Base-by-base conservation (phyloP, 805 yeast species). In the Saccharomycopsis babjevae region DNA sequence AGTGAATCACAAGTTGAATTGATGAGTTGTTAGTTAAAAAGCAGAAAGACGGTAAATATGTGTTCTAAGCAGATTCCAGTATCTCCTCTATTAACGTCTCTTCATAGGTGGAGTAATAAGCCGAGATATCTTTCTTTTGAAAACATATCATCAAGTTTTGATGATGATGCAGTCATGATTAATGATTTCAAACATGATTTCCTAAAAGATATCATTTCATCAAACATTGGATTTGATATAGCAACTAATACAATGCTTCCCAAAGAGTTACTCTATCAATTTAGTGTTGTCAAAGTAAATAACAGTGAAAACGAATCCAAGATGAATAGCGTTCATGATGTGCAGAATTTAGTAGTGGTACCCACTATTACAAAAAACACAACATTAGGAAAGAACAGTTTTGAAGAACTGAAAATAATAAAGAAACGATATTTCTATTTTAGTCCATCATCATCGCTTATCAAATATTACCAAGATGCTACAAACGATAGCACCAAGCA, bases 101-200 rank as follows among this genome's bases (percentile, higher is more conserved):
- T 38, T 40, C 57, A 56, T 40, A 36, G 40, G n/a, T 56, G 57
- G 57, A 56, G 50, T 25, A 56, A 56, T 50, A 56, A 56, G 25
- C 50, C 57, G 20, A 32, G 25, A 28, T 28, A 7, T 22, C 57
- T 56, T 5, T 56, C 57, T 25, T 56, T 56, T 38, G 13, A 56
- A 13, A n/a, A 38, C 38, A 46, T 46, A 22, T 22, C 32, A 46
- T n/a, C 52, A 7, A 46, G 52, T 18, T 46, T 46, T 46, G 28
- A 20, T 22, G 11, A 22, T 22, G 52, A 25, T 15, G 13, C 32
- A 4, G 28, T 46, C 22, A 22, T 28, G n/a, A 46, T 46, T 46
- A 4, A 25, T 13, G 8, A 13, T 46, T 46, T 46, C 6, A 46
- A 46, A 46, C 52, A 16, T 46, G 52, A 46, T 25, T 46, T 46